Evolutionary conservation across 768 basidiomycete species (phyloP), one percentile per base, ranked within the genome.

Genomic region (Strobilomyces dryophilus): DNA sequence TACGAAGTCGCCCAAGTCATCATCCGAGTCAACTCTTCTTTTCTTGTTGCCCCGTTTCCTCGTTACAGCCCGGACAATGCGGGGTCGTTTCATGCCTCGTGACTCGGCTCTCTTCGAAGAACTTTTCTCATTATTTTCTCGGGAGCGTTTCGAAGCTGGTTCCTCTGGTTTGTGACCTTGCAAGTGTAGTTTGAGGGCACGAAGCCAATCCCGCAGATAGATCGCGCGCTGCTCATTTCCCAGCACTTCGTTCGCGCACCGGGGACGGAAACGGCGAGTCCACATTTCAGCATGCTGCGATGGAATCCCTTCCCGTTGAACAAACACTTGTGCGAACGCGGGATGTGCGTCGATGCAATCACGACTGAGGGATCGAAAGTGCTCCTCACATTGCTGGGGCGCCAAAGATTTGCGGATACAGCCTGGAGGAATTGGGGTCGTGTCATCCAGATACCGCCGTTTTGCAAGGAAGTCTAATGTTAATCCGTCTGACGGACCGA

Each of bases 201-300:
- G 69, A 45, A 95, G 74, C 92, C 92, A 95, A 47, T 87, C 81
- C 36, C 87, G 80, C 50, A 95, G 73, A 67, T 85, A 89, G 26
- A 75, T 60, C 1, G 92, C 86, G 45, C 81, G 79, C 9, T 69
- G 65, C 65, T 89, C 83, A 62, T 93, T 94, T 8, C 90, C 90
- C 1, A 95, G 74, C 4, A 93, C 82, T 55, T 94, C 81, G 21
- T 79, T 77, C 12, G 91, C 90, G 39, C 77, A 72, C 48, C 76
- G 77, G 24, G 93, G 93, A 18, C 80, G 82, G 80, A 87, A 94
- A 60, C 80, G 85, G 43, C 85, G 81, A 18, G 78, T 70, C 91
- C 92, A 95, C 12, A 79, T 68, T 37, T 81, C 76, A 72, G 45
- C 29, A 51, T 37, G 72, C 60, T 21, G 67, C 61, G 9, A 57